phyloP scores from a whole-genome alignment of 805 yeast genomes.

The Lipomyces yamadae region DNA sequence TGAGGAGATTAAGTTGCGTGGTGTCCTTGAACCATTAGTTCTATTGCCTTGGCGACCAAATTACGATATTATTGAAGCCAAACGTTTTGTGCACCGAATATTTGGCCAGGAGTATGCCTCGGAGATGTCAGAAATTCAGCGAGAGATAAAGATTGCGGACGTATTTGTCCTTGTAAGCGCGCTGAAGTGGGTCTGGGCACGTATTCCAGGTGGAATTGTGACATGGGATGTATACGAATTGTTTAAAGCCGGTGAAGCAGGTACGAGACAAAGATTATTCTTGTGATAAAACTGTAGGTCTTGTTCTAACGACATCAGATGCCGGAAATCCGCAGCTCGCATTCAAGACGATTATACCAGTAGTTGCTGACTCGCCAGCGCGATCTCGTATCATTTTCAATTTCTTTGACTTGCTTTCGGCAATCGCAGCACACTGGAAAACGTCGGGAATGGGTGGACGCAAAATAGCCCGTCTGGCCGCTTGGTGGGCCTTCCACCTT shows the following conservation, averaged over 20 bases:
- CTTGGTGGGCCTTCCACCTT: slow-evolving; percentile 81
- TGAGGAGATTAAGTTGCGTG: slow-evolving; percentile 69
- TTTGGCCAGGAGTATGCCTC: slow-evolving; percentile 57
- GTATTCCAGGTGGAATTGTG: slow-evolving; percentile 75
- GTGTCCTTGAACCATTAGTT: slow-evolving; percentile 72
- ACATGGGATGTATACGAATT: slow-evolving; percentile 85
- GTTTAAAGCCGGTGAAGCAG: slow-evolving; percentile 63
- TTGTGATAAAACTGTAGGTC: not conserved
- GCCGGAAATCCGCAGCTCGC: slow-evolving; percentile 72
- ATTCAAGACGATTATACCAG: slow-evolving; percentile 73
- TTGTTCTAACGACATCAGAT: slow-evolving; percentile 46
- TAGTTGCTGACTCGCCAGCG: slow-evolving; percentile 77
- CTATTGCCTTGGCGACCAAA: slow-evolving; percentile 79
- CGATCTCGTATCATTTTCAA: slow-evolving; percentile 91
- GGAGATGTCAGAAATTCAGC: slow-evolving; percentile 51
- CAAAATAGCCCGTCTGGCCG: slow-evolving; percentile 79
- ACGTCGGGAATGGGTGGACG: slow-evolving; percentile 79
- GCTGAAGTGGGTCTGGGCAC: slow-evolving; percentile 83
- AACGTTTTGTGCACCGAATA: slow-evolving; percentile 59
- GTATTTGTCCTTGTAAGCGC: slow-evolving; percentile 68
- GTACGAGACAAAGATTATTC: slow-evolving; percentile 4
- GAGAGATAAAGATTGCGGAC: slow-evolving; percentile 58
- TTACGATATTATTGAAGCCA: slow-evolving; percentile 57
- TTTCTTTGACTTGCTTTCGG: slow-evolving; percentile 77
- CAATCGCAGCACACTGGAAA: slow-evolving; percentile 77